Base-by-base conservation (phyloP, 768 basidiomycete genomes). In the Naematelia encephala region DNA sequence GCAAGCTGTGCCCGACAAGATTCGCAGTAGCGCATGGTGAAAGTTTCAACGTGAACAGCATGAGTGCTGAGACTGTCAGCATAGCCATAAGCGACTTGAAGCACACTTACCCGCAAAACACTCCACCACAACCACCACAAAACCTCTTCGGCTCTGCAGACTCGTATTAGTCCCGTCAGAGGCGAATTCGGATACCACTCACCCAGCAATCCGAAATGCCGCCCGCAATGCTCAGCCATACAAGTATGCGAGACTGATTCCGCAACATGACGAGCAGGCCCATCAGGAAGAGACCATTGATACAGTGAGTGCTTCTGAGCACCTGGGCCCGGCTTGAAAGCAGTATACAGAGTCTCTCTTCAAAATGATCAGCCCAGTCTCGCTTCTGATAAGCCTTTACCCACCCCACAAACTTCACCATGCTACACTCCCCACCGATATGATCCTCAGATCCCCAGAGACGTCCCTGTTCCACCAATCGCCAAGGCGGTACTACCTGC, bases 331-430 rank as follows among this genome's bases (percentile, higher is more conserved):
- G 61, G 65, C 28, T 62, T 57, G 46, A 64, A 69, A 2, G 62
- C 72, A n/a, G 72, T 74, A 46, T 74, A 74, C 21, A 78, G 66
- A 0, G 68, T 70, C 48, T 78, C 77, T 1, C 77, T 78, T 2
- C 19, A 62, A 57, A 11, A 16, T 44, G n/a, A 28, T 16, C 13
- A 1, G 16, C 21, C 2, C 10, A n/a, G 34, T 34, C 34, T 3
- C 5, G 19, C 23, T 21, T 27, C 28, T 27, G 26, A 23, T 2
- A 43, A 13, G 54, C 1, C 14, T 47, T 19, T 16, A 73, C 79
- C 64, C 54, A 90, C 91, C 88, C 89, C 22, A 87, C 79, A 66
- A 94, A 94, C 67, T 82, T 84, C 67, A 96, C 79, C n/a, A 89
- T 85, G 0, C 86, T 90, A 51, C 71, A 73, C 23, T 92, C 81